A percentile compares a stretch with the other conserved stretches of the same genome.
Conservation (phyloP, 306 rosid species). For the Canavalia ensiformis region DNA sequence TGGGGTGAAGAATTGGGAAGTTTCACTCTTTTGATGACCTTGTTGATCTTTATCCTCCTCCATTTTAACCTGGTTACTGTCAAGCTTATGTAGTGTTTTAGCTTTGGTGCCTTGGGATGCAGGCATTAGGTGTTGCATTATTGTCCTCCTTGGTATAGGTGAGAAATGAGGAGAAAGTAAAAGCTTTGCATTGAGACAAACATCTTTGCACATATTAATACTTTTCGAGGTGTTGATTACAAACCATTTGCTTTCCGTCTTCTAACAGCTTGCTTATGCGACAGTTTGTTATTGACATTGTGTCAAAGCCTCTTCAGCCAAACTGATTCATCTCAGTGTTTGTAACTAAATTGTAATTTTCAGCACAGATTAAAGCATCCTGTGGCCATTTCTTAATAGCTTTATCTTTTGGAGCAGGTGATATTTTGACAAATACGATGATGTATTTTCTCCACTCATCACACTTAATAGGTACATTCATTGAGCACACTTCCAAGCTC, state of each 20-base stretch:
- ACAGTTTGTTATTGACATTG: not conserved
- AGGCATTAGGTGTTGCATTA: not conserved
- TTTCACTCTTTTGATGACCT: slow-evolving; percentile 34
- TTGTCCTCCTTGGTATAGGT: not conserved
- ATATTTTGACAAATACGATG: slow-evolving; percentile 1
- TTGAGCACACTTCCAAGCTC: not conserved
- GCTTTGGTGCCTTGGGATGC: slow-evolving; percentile 38
- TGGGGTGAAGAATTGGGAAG: slow-evolving; percentile 20
- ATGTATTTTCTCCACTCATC: not conserved
- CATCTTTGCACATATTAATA: not conserved
- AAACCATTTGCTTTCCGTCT: not conserved
- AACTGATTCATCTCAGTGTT: not conserved
- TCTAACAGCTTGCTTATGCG: slow-evolving; percentile 6
- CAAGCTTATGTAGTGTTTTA: slow-evolving; percentile 14
- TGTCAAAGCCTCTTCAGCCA: not conserved
- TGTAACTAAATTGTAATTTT: slow-evolving; percentile 17
- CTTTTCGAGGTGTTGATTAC: not conserved
- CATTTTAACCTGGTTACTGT: slow-evolving; percentile 16
- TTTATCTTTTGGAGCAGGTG: slow-evolving; percentile 24
- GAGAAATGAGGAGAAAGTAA: slow-evolving; percentile 19
- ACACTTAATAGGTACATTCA: not conserved
- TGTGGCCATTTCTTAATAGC: not conserved
- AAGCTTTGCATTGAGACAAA: not conserved
- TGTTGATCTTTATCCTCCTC: slow-evolving; percentile 14
- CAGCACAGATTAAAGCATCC: not conserved